Conservation (phyloP, 164 flowering plant species). For the Nelumbo lutea region DNA sequence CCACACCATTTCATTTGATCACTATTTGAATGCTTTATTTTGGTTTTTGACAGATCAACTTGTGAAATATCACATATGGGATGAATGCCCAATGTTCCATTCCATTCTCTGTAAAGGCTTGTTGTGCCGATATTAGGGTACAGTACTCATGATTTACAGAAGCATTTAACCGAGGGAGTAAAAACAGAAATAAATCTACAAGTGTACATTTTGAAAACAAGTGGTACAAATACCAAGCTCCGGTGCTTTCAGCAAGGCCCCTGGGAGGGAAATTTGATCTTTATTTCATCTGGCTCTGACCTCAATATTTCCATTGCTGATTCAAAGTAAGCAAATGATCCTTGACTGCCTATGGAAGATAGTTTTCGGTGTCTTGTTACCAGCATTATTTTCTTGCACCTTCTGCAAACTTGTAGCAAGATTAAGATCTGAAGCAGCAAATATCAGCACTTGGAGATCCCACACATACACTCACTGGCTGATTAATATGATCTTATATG, state of each 20-base stretch:
- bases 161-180: no score
- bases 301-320: neutral
- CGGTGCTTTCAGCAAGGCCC: neutral
- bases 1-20: no score
- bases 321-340: neutral
- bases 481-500: neutral
- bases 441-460: neutral
- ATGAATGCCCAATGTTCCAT: no score
- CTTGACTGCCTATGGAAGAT: neutral
- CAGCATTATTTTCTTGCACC: neutral
- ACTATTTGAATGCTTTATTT: no score
- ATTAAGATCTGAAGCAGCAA: neutral
- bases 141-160: no score
- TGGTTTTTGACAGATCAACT: no score
- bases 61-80: no score
- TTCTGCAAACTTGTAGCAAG: neutral
- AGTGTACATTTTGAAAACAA: constrained; percentile 15
- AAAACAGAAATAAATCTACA: constrained; percentile 6
- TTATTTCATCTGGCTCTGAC: neutral
- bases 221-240: constrained; percentile 8
- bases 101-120: no score
- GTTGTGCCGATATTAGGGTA: no score
- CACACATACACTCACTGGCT: neutral
- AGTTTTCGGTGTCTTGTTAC: neutral
- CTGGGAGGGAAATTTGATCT: neutral